These are phyloP conservation scores for Ogataea ramenticola DNA, from an alignment of 805 yeast species.

Conservation along the genomic window DNA sequence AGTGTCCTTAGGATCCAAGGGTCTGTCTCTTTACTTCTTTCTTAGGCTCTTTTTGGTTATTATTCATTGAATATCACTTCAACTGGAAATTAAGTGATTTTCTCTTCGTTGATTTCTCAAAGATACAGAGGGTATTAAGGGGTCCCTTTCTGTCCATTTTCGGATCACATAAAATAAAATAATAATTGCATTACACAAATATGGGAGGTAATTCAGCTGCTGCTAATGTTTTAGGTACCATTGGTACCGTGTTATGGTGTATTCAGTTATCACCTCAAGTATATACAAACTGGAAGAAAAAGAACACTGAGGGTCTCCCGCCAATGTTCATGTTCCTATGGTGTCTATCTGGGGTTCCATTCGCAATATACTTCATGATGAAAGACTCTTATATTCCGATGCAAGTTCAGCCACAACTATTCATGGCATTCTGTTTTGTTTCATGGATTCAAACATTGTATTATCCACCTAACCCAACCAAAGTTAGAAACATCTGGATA, in stretches of 20 bases:
- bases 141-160: too few species aligned
- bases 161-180: too few species aligned
- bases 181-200: too few species aligned
- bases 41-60: too few species aligned
- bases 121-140: too few species aligned
- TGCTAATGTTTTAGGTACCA: conserved; percentile 73
- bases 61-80: too few species aligned
- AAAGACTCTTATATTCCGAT: conserved; percentile 68
- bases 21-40: too few species aligned
- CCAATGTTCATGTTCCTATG: conserved; percentile 86
- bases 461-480: conserved; percentile 58
- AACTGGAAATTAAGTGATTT: too few species aligned
- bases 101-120: too few species aligned
- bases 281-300: conserved; percentile 55
- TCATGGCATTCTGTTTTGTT: conserved; percentile 59
- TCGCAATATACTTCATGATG: conserved; percentile 74
- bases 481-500: conserved; percentile 27
- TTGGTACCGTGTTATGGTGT: conserved; percentile 93
- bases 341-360: conserved; percentile 73
- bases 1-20: too few species aligned
- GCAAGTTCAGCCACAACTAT: conserved; percentile 82
- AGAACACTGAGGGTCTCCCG: conserved; percentile 88
- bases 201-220: conserved; percentile 32
- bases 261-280: conserved; percentile 80
- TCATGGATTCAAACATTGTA: conserved; percentile 60